Evolutionary conservation across 2,329 filamentous ascomycete species (phyloP).

Genomic region (Didymella glomerata): DNA sequence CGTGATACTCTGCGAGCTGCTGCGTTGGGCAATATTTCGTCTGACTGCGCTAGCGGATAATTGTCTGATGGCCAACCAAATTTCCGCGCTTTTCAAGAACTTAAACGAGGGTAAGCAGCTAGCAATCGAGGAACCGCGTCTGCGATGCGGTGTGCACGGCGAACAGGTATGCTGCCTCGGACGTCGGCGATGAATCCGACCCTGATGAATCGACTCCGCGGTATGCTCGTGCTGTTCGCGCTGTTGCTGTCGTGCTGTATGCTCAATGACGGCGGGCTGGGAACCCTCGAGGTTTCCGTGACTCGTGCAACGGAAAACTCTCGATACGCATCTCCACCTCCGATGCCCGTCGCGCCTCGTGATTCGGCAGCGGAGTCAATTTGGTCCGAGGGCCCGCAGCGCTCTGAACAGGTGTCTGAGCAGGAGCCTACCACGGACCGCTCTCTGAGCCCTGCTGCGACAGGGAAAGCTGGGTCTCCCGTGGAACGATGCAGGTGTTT

Average conservation of each 20-base stretch:
- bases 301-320: constrained; percentile 7
- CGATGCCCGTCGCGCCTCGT: not conserved
- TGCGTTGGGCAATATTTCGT: not conserved
- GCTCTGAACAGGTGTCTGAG: too few species aligned
- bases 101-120: too few species aligned
- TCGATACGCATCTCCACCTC: not conserved
- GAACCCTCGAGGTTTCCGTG: not conserved
- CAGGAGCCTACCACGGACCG: too few species aligned
- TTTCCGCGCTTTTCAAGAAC: too few species aligned
- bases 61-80: too few species aligned
- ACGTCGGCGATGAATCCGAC: too few species aligned
- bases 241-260: not conserved
- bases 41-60: too few species aligned
- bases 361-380: not conserved
- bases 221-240: not conserved
- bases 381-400: not conserved
- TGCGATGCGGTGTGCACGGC: not conserved
- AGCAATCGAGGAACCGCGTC: not conserved
- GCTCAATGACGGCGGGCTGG: too few species aligned
- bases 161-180: not conserved
- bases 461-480: constrained; percentile 8
- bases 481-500: constrained; percentile 9
- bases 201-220: not conserved
- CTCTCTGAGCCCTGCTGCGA: not conserved
- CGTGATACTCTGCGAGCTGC: constrained; percentile 5